phyloP scores from a whole-genome alignment of 2,329 filamentous ascomycete genomes.

The Aplosporella prunicola region DNA sequence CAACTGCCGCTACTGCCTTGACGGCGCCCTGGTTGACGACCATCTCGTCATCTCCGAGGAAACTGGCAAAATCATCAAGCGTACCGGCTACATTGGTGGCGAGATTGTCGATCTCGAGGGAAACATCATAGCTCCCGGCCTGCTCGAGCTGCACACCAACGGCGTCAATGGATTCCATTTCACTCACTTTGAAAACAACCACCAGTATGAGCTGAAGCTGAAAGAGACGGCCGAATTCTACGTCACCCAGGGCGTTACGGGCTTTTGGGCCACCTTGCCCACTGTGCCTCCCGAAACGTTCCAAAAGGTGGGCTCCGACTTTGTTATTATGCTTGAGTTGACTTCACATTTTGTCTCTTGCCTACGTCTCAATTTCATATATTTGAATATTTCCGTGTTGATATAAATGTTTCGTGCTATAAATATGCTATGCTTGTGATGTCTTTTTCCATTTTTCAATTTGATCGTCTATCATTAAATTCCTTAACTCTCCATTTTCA shows the following conservation, averaged over 20 bases:
- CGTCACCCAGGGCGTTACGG: conserved; percentile 43
- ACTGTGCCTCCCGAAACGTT: conserved; percentile 41
- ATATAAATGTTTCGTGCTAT: no score
- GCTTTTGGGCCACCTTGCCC: conserved; percentile 46
- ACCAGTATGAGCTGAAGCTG: conserved; percentile 35
- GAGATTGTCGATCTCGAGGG: conserved; percentile 40
- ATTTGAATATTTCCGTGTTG: no score
- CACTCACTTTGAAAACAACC: conserved; percentile 37
- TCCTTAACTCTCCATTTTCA: not conserved
- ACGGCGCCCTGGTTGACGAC: conserved; percentile 35
- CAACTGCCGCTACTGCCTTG: conserved; percentile 36
- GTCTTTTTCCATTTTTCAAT: not conserved
- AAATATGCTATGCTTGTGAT: not conserved
- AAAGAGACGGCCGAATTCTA: conserved; percentile 40
- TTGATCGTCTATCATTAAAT: not conserved
- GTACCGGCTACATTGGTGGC: conserved; percentile 35
- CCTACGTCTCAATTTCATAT: no score
- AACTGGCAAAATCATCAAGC: conserved; percentile 33
- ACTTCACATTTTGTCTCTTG: conserved; percentile 1
- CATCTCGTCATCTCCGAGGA: conserved; percentile 38
- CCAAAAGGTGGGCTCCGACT: conserved; percentile 28
- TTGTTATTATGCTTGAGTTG: no score
- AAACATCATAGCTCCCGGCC: conserved; percentile 44
- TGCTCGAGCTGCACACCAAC: conserved; percentile 48
- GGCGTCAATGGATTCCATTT: conserved; percentile 46